Conservation (phyloP, 768 basidiomycete genomes). For the Collybia sordida region DNA sequence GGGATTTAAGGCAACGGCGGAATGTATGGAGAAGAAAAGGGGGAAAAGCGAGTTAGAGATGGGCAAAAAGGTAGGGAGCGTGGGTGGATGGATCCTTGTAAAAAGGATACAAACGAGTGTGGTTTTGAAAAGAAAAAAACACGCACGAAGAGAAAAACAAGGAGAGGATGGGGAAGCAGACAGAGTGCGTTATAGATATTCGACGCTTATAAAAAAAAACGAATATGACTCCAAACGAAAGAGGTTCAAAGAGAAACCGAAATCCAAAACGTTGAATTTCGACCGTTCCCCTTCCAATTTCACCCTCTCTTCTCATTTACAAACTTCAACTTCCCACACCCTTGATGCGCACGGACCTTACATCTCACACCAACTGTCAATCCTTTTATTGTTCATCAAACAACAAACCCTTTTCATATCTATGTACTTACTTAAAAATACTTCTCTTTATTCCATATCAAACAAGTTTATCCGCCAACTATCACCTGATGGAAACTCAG, state of each 20-base stretch:
- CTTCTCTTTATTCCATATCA: slow-evolving; percentile 39
- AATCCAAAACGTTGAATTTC: slow-evolving; percentile 8
- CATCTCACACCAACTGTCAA: background rate
- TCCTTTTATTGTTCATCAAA: background rate
- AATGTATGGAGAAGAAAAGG: slow-evolving; percentile 42
- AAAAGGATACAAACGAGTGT: slow-evolving; percentile 33
- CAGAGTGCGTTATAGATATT: slow-evolving; percentile 21
- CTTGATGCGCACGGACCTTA: slow-evolving; percentile 4
- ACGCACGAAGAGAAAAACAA: slow-evolving; percentile 27
- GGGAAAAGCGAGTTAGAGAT: slow-evolving; percentile 45
- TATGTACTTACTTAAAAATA: too few species aligned
- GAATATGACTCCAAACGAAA: slow-evolving; percentile 16
- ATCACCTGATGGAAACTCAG: slow-evolving; percentile 36
- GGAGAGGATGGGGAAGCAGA: slow-evolving; percentile 12
- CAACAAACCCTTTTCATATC: background rate
- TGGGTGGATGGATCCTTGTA: slow-evolving; percentile 38
- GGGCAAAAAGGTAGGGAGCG: slow-evolving; percentile 52
- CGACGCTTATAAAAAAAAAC: slow-evolving; percentile 18
- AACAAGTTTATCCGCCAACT: slow-evolving; percentile 45
- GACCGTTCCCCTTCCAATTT: background rate
- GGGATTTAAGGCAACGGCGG: slow-evolving; percentile 22
- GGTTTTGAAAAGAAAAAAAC: slow-evolving; percentile 27
- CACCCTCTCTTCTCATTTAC: background rate
- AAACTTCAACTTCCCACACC: background rate
- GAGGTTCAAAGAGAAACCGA: slow-evolving; percentile 14